Conservation (phyloP, 192 early-diverging fungal species). For the Piromyces sp. region DNA sequence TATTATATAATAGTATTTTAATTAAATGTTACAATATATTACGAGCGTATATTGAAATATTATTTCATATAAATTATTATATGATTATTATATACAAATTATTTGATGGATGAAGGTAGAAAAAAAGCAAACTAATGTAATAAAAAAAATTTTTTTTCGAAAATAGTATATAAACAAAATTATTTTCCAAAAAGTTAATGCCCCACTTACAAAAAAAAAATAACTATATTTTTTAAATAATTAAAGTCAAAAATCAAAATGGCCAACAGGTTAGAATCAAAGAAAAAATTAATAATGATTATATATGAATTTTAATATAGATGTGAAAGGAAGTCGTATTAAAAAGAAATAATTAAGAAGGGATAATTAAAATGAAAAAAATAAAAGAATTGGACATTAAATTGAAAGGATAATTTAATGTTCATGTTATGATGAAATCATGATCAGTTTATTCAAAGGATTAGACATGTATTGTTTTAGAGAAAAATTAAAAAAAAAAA, state of each 20-base stretch:
- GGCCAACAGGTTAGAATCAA: background rate
- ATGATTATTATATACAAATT: background rate
- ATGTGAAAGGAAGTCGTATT: too few relatives aligned
- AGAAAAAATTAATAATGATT: too few relatives aligned
- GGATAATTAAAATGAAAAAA: too few relatives aligned
- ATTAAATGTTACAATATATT: background rate
- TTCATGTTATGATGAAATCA: too few relatives aligned
- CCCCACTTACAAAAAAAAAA: background rate
- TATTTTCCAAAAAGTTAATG: background rate
- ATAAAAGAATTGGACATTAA: too few relatives aligned
- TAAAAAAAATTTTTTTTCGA: background rate
- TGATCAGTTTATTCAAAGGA: too few relatives aligned
- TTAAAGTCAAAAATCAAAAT: background rate
- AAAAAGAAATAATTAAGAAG: too few relatives aligned
- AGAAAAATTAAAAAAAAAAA: too few relatives aligned
- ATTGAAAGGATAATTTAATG: too few relatives aligned
- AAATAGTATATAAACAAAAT: background rate
- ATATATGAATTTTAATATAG: too few relatives aligned
- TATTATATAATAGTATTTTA: background rate
- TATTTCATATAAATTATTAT: background rate
- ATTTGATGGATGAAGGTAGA: background rate
- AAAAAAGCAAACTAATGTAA: background rate
- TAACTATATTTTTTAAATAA: background rate
- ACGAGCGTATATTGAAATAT: background rate
- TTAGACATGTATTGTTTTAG: too few relatives aligned